Conservation (phyloP, 2,329 filamentous ascomycete genomes). For the Thelonectria discophora region DNA sequence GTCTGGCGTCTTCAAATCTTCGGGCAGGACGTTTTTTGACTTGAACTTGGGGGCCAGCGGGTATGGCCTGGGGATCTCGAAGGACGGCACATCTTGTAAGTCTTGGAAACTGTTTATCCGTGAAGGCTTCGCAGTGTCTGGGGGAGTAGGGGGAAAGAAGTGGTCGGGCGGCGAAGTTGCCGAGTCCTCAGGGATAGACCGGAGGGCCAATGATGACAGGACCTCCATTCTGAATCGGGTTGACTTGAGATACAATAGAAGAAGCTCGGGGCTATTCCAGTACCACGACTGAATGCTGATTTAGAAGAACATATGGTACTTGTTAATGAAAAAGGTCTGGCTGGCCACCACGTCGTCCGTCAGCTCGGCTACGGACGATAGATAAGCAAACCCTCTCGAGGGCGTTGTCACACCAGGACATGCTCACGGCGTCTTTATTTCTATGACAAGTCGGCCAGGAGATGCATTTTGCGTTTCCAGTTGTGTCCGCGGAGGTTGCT, state of each 20-base stretch:
- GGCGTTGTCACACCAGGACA: constrained; percentile 10
- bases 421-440: constrained; percentile 22
- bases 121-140: constrained; percentile 51
- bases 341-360: not conserved
- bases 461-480: constrained; percentile 39
- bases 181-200: constrained; percentile 24
- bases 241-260: constrained; percentile 5
- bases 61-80: constrained; percentile 50
- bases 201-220: constrained; percentile 28
- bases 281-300: not conserved
- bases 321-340: constrained; percentile 28
- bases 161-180: constrained; percentile 20
- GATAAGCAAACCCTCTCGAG: constrained; percentile 15
- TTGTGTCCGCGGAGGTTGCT: constrained; percentile 41
- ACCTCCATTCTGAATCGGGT: constrained; percentile 29
- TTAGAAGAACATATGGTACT: constrained; percentile 13
- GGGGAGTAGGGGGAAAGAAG: constrained; percentile 51
- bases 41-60: constrained; percentile 74
- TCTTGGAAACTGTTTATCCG: constrained; percentile 47
- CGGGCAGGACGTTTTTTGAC: constrained; percentile 70
- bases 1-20: constrained; percentile 86
- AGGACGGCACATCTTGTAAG: constrained; percentile 21
- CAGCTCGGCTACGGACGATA: not conserved
- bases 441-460: constrained; percentile 40
- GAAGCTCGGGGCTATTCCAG: constrained; percentile 1